These are phyloP conservation scores for Paramecium pentaurelia DNA, from an alignment of 73 alveolate species.

Conservation along the genomic window DNA sequence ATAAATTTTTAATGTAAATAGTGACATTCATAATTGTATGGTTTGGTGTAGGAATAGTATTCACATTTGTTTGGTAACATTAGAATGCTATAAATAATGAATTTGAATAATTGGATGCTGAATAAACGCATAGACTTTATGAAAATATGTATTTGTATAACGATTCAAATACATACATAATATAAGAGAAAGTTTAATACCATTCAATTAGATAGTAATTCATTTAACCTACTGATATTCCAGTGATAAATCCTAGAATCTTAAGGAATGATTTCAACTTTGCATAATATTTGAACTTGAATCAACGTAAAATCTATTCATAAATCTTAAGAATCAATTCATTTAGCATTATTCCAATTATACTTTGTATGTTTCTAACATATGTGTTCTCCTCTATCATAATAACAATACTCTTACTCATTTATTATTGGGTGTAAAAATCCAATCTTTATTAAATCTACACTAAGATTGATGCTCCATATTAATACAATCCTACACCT, in stretches of 20 bases:
- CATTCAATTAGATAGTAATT: constrained; percentile 2
- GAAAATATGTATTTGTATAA: constrained; percentile 16
- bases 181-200: neutral
- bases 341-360: neutral
- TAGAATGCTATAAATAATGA: neutral
- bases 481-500: neutral
- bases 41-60: neutral
- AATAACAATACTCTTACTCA: neutral
- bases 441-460: neutral
- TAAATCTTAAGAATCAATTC: constrained; percentile 13
- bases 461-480: neutral
- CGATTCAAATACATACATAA: neutral
- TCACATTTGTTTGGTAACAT: neutral
- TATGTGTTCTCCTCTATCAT: neutral
- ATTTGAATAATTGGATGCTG: neutral
- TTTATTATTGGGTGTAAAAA: neutral
- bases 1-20: neutral
- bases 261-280: constrained; percentile 20
- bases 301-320: neutral
- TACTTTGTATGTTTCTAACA: neutral
- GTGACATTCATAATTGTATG: neutral
- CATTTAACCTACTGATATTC: neutral
- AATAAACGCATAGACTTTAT: neutral
- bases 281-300: neutral
- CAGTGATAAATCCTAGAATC: neutral